Base-by-base conservation (phyloP, 1,284 basidiomycete species). In the Leccinum fallax region DNA sequence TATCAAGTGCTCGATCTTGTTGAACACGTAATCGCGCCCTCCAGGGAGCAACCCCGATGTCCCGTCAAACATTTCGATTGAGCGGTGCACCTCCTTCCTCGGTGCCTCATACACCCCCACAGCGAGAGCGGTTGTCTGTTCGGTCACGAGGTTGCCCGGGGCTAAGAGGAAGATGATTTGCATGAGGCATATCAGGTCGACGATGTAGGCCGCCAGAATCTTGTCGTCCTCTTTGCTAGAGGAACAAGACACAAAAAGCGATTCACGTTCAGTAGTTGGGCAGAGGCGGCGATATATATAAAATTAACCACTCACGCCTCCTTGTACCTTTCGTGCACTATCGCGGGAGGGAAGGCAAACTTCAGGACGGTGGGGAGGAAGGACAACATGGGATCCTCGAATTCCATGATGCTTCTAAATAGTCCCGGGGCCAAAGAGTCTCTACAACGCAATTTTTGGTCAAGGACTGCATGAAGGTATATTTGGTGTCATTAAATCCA, bases 1-100 rank as follows among this genome's bases (percentile, higher is more conserved):
- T 48, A 66, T 59, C 63, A 58, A 8, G 11, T 16, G 16, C 51
- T 68, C 60, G 10, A 67, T 49, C 63, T 48, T 54, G 1, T 65
- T 38, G 51, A 68, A 3, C 13, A 57, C 63, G 15, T 10, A 4
- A 26, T 67, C 30, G 30, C 30, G 30, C 30, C 21, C 21, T 21
- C 21, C 21, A 21, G 21, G 21, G 21, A 21, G 21, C 21, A 21
- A 21, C 21, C 21, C 21, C 21, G 21, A 21, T 21, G 21, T 21
- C 21, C 21, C 21, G 21, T 21, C 21, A 21, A 21, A 21, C 21
- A 21, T 21, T 21, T 21, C 21, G 21, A 21, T 21, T 21, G 21
- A 21, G 21, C 21, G 21, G 21, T 21, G 21, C 21, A 21, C 21
- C 21, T 21, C 21, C 21, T 21, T 21, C 21, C 21, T 21, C 21